Evolutionary conservation across 768 basidiomycete species (phyloP).

Genomic region (Suillus cothurnatus): DNA sequence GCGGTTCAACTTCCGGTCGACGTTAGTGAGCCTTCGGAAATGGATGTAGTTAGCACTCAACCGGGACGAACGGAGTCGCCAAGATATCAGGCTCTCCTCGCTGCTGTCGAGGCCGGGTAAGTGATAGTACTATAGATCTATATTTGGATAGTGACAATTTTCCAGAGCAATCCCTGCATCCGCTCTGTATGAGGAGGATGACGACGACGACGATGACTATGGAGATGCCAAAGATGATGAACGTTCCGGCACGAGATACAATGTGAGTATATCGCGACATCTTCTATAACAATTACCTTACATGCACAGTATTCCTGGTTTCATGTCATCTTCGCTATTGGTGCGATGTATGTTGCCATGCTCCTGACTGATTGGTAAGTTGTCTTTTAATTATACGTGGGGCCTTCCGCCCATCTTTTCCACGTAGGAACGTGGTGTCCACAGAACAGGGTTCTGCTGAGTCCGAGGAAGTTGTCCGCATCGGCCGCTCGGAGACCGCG

Average conservation of each 20-base stretch:
- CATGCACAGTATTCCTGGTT: constrained; percentile 90
- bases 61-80: constrained; percentile 85
- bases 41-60: constrained; percentile 79
- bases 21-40: constrained; percentile 60
- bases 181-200: constrained; percentile 74
- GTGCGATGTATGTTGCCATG: constrained; percentile 97
- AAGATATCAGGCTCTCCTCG: constrained; percentile 89
- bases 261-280: constrained; percentile 51
- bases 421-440: constrained; percentile 71
- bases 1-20: constrained; percentile 65
- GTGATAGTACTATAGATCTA: constrained; percentile 19
- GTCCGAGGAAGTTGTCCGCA: constrained; percentile 78
- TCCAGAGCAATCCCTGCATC: constrained; percentile 89
- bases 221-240: constrained; percentile 90
- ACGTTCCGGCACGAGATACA: constrained; percentile 90
- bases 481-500: constrained; percentile 92
- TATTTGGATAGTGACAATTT: constrained; percentile 7
- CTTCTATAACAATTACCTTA: not conserved
- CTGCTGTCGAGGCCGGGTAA: constrained; percentile 95
- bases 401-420: constrained; percentile 10
- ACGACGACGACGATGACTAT: constrained; percentile 69
- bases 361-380: constrained; percentile 95
- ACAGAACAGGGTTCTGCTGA: constrained; percentile 50
- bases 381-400: constrained; percentile 1
- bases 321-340: constrained; percentile 96